Evolutionary conservation across 202 grass and related monocot genomes (phyloP).

Genomic region (Panicum virgatum): DNA sequence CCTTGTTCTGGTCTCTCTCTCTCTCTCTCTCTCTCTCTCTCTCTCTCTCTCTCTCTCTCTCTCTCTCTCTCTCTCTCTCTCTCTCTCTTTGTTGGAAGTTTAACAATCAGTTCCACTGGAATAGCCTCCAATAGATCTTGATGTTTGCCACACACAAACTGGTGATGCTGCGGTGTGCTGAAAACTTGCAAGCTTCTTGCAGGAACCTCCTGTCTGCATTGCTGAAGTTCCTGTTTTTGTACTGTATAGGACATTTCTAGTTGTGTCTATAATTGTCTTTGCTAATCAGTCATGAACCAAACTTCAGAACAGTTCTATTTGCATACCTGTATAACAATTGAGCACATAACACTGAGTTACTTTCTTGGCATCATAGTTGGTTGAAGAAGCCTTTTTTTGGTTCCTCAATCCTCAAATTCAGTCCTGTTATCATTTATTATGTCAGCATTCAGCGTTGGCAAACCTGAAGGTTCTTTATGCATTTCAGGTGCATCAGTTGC

Average conservation of each 20-base stretch:
- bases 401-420: slow-evolving; percentile 15
- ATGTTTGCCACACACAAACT: slow-evolving; percentile 17
- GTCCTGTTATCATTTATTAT: slow-evolving; percentile 20
- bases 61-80: too few relatives aligned
- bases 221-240: not conserved
- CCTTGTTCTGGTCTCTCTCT: slow-evolving; percentile 6
- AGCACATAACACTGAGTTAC: not conserved
- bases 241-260: not conserved
- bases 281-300: too few relatives aligned
- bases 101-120: not conserved
- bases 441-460: not conserved
- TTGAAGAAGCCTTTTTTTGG: slow-evolving; percentile 8
- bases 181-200: slow-evolving; percentile 28
- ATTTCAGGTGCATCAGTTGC: slow-evolving; percentile 84
- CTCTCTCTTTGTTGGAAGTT: not conserved
- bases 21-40: too few relatives aligned
- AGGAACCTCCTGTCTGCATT: not conserved
- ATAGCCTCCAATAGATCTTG: slow-evolving; percentile 6
- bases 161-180: not conserved
- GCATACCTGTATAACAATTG: not conserved
- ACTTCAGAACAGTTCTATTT: slow-evolving; percentile 23
- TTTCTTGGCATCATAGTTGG: slow-evolving; percentile 2
- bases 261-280: not conserved
- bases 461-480: slow-evolving; percentile 45
- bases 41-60: too few relatives aligned